Evolutionary conservation across 495 filamentous ascomycete genomes (phyloP), one percentile per base, ranked within the genome.

Genomic region (Aspergillus leporis): DNA sequence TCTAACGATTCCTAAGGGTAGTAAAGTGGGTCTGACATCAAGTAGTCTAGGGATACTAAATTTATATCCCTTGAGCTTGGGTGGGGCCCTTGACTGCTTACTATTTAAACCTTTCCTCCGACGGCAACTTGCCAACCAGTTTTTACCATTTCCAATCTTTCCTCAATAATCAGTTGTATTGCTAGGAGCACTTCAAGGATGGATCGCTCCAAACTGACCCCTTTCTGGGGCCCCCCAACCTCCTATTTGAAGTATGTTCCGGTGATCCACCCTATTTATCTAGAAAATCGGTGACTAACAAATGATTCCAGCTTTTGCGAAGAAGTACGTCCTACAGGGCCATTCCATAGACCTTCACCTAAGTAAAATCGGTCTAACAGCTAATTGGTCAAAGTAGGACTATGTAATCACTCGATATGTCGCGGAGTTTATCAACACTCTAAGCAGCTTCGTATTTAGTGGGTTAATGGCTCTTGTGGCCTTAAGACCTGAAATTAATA

Each of bases 341-440:
- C n/a, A n/a, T 16, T 5, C 14, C 38, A n/a, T 38, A 22, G 16
- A 32, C 9, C n/a, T 21, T 21, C 38, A n/a, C 32, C 32, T 28
- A 18, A 10, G 21, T 32, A 45, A 25, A 22, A 41, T 4, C 38
- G 16, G 32, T 19, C 46, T 45, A 58, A 51, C 47, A 14, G 21
- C 36, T 9, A 18, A 51, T 31, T 23, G 28, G 8, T 34, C 48
- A 36, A 55, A 7, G 28, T 18, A 83, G 68, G 83, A 86, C 64
- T 84, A 83, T 62, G 70, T 73, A n/a, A 61, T 86, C 47, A 81
- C 76, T 3, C 49, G 65, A 41, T 83, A 86, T 58, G 68, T 85
- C 32, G 83, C 77, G 45, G 83, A 86, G 56, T 80, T 84, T 65
- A 73, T 84, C 69, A 85, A 83, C 60, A 80, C 78, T 0, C 41